These are phyloP conservation scores for Boletus subparvulus DNA, from an alignment of 768 basidiomycete species.

Conservation along the genomic window DNA sequence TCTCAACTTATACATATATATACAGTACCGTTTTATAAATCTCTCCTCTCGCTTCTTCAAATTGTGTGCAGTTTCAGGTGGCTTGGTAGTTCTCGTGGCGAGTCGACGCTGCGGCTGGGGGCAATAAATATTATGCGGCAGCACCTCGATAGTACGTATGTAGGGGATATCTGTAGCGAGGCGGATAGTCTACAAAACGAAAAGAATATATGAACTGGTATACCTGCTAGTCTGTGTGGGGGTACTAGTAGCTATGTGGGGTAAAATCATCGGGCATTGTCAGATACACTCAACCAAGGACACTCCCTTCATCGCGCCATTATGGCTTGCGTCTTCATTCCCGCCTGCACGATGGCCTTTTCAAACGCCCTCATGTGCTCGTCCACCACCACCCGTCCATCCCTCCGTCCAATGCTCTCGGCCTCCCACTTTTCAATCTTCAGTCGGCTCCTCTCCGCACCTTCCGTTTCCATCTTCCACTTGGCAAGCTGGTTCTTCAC, in stretches of 20 bases:
- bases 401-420: constrained; percentile 42
- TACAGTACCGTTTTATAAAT: background rate
- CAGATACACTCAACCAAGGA: background rate
- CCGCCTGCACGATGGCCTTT: constrained; percentile 68
- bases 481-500: constrained; percentile 80
- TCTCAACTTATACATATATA: background rate
- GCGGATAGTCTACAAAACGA: constrained; percentile 23
- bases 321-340: constrained; percentile 74
- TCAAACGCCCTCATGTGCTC: constrained; percentile 80
- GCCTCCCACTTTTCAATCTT: constrained; percentile 83
- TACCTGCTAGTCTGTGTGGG: constrained; percentile 12
- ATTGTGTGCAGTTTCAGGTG: background rate
- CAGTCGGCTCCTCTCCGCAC: constrained; percentile 74
- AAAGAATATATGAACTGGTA: constrained; percentile 17
- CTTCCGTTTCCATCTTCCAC: constrained; percentile 82
- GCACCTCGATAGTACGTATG: background rate
- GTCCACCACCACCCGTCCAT: constrained; percentile 71
- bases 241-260: constrained; percentile 9
- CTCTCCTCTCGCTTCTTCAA: too few relatives aligned
- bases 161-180: background rate
- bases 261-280: constrained; percentile 6
- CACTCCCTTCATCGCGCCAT: constrained; percentile 70
- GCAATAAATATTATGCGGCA: too few relatives aligned
- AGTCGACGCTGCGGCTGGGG: too few relatives aligned
- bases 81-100: background rate